Conservation (phyloP, 1,139 yeast genomes). For the Candida neerlandica region DNA sequence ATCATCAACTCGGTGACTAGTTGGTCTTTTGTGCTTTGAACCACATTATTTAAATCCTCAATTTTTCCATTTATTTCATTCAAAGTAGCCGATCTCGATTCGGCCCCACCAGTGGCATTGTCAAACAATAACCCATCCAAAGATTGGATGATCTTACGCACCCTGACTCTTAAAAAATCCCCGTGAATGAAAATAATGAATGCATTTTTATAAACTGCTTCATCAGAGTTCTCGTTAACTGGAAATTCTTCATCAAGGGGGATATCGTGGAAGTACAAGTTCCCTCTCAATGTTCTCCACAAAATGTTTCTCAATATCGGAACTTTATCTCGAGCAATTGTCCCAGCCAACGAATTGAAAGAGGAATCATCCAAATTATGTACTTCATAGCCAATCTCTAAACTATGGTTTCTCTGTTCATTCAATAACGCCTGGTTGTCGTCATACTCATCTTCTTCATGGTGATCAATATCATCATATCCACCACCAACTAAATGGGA, state of each 20-base stretch:
- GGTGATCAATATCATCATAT: constrained; percentile 16
- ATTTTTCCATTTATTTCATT: constrained; percentile 59
- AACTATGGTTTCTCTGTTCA: constrained; percentile 22
- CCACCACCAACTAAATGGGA: constrained; percentile 17
- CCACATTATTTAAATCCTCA: constrained; percentile 53
- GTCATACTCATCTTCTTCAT: constrained; percentile 27
- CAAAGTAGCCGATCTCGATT: constrained; percentile 55
- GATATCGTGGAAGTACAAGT: constrained; percentile 50
- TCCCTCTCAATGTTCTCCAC: constrained; percentile 60
- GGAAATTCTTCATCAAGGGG: constrained; percentile 46
- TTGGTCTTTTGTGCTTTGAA: constrained; percentile 69
- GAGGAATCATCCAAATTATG: constrained; percentile 49
- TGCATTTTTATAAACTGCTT: constrained; percentile 62
- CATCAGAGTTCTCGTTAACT: constrained; percentile 41
- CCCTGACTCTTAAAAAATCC: constrained; percentile 63
- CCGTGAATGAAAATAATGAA: constrained; percentile 92
- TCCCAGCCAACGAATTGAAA: constrained; percentile 53
- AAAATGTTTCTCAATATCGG: constrained; percentile 52
- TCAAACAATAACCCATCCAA: constrained; percentile 76
- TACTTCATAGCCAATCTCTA: constrained; percentile 32
- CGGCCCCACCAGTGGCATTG: constrained; percentile 59
- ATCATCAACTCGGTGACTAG: constrained; percentile 70
- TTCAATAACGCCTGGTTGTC: constrained; percentile 40
- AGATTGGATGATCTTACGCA: constrained; percentile 76
- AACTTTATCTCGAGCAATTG: constrained; percentile 46